These are phyloP conservation scores for Hordeum marinum DNA, from an alignment of 176 grass and related monocot species.

Conservation along the genomic window DNA sequence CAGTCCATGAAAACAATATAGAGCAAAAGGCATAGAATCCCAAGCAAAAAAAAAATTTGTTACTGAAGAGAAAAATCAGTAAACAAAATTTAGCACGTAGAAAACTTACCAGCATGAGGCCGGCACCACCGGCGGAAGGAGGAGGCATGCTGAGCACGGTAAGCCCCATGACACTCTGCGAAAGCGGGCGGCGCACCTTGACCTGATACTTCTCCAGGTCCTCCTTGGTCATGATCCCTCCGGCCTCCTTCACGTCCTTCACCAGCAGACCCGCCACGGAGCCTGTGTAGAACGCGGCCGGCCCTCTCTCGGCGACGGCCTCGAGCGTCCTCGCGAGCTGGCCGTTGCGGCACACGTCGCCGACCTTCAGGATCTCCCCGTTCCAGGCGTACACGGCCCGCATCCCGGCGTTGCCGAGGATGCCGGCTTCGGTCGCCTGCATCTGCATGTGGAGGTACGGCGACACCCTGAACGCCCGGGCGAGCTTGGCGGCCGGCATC, in stretches of 20 bases:
- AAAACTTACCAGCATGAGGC: constrained; percentile 66
- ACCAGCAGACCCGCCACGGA: constrained; percentile 40
- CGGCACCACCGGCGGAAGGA: constrained; percentile 85
- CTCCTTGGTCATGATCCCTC: constrained; percentile 62
- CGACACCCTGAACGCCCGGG: constrained; percentile 58
- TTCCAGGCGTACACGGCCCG: constrained; percentile 43
- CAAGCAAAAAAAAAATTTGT: neutral
- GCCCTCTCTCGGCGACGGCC: constrained; percentile 45
- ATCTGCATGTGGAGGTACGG: constrained; percentile 86
- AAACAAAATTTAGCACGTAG: neutral
- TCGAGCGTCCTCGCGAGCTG: constrained; percentile 51
- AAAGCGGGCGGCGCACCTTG: constrained; percentile 55
- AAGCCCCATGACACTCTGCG: constrained; percentile 49
- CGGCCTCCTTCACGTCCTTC: constrained; percentile 47
- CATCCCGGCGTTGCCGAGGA: constrained; percentile 56
- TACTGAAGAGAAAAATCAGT: neutral
- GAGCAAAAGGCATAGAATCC: neutral
- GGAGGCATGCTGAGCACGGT: constrained; percentile 70
- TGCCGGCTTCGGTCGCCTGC: constrained; percentile 44
- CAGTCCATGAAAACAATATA: neutral
- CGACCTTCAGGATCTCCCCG: constrained; percentile 47
- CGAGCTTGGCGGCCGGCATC: constrained; percentile 48
- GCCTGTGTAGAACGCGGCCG: constrained; percentile 60
- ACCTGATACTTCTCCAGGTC: constrained; percentile 66
- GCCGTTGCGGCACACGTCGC: constrained; percentile 60